These are phyloP conservation scores for Anisodus acutangulus DNA, from an alignment of 257 asterid genomes.

Conservation along the genomic window DNA sequence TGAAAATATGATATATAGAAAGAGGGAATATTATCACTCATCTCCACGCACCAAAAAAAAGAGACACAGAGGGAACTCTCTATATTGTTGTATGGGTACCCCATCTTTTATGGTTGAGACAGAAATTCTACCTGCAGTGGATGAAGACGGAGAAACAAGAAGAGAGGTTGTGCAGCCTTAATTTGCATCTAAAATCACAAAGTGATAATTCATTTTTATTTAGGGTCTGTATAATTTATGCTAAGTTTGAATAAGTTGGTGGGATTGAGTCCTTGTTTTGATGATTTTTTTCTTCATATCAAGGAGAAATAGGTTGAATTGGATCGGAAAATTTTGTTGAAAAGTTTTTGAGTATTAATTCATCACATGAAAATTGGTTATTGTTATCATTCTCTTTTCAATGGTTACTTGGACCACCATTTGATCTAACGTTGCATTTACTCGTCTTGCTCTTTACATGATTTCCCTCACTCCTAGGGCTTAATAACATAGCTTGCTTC, in stretches of 20 bases:
- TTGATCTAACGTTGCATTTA: not conserved
- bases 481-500: not conserved
- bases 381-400: not conserved
- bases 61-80: not conserved
- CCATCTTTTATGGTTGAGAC: constrained; percentile 6
- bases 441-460: not conserved
- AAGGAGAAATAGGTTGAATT: constrained; percentile 15
- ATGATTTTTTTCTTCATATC: not conserved
- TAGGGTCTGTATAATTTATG: not conserved
- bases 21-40: not conserved
- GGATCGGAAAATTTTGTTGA: not conserved
- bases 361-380: constrained; percentile 6
- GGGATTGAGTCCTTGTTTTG: not conserved
- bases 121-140: not conserved
- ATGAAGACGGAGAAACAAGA: not conserved
- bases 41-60: not conserved
- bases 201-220: not conserved
- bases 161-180: not conserved
- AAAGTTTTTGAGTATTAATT: constrained; percentile 22
- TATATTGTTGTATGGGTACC: constrained; percentile 16
- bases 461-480: not conserved
- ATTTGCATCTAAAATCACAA: not conserved
- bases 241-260: constrained; percentile 13
- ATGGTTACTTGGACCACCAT: not conserved
- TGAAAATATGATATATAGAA: constrained; percentile 31